Evolutionary conservation across 1,139 yeast genomes (phyloP).

Genomic region (Taiozyma sp.): DNA sequence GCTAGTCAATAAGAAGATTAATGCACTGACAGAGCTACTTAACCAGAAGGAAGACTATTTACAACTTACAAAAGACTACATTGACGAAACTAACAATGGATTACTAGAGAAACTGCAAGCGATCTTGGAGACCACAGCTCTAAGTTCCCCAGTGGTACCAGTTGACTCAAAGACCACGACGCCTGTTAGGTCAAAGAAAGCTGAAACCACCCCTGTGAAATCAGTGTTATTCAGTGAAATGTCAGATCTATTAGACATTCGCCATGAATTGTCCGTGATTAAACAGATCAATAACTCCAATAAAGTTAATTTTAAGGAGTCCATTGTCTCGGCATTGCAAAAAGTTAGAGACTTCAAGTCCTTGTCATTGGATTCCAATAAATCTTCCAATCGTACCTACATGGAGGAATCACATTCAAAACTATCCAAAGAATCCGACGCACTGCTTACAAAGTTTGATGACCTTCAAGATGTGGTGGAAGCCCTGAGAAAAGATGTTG

Average conservation of each 20-base stretch:
- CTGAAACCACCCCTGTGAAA: not conserved
- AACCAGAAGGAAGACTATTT: constrained; percentile 27
- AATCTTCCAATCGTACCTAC: constrained; percentile 51
- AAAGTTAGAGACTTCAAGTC: constrained; percentile 46
- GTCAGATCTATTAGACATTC: constrained; percentile 34
- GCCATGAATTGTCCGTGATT: constrained; percentile 57
- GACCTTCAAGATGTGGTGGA: constrained; percentile 91
- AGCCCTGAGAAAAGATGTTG: constrained; percentile 85
- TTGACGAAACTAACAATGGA: constrained; percentile 26
- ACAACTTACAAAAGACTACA: constrained; percentile 28
- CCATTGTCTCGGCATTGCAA: constrained; percentile 39
- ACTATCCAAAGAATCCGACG: constrained; percentile 73
- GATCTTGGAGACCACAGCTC: constrained; percentile 16
- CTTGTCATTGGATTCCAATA: constrained; percentile 27
- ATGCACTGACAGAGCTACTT: constrained; percentile 31
- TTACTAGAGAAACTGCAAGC: constrained; percentile 28
- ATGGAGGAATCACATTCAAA: constrained; percentile 74
- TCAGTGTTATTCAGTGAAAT: constrained; percentile 8
- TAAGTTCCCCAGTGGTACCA: not conserved
- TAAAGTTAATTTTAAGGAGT: constrained; percentile 35
- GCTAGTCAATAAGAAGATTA: constrained; percentile 22
- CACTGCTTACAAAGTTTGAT: constrained; percentile 72
- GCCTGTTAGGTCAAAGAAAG: not conserved
- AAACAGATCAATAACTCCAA: constrained; percentile 51
- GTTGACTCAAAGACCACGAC: not conserved